These are phyloP conservation scores for Borovskyia barvae DNA, from an alignment of 208 protist genomes.

Conservation along the genomic window DNA sequence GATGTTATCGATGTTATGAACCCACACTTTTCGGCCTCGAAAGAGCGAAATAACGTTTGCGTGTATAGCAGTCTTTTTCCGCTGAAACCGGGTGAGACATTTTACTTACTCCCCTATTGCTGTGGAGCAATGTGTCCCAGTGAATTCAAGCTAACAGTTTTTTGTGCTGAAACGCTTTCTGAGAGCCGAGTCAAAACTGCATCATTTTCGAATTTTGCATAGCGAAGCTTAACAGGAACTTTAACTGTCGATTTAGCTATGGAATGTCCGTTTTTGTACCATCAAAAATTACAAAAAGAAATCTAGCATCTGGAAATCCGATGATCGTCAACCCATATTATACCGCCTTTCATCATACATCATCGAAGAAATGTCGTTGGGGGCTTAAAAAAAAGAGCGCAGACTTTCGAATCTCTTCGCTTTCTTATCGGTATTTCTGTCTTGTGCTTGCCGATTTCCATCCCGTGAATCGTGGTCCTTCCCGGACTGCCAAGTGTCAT, in stretches of 20 bases:
- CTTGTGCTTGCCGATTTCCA: no score
- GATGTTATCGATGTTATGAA: conserved; percentile 13
- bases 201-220: not conserved
- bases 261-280: no score
- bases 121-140: conserved; percentile 6
- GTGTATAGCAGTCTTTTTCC: conserved; percentile 20
- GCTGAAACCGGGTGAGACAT: conserved; percentile 2
- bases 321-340: not conserved
- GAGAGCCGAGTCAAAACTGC: conserved; percentile 2
- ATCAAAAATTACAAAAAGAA: not conserved
- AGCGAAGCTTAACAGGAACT: no score
- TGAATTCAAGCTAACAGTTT: conserved; percentile 19
- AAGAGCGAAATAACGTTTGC: conserved; percentile 14
- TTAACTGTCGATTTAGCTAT: no score
- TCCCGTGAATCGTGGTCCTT: no score
- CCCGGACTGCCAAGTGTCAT: no score
- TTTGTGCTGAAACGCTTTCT: not conserved
- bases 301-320: not conserved
- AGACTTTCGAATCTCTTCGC: no score
- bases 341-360: conserved; percentile 9
- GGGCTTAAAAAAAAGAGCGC: not conserved
- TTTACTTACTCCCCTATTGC: conserved; percentile 29
- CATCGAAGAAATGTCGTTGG: conserved; percentile 12
- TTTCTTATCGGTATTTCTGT: no score
- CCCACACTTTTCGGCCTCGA: conserved; percentile 14